phyloP scores from a whole-genome alignment of 1,139 yeast genomes.

The Candida buenavistaensis region DNA sequence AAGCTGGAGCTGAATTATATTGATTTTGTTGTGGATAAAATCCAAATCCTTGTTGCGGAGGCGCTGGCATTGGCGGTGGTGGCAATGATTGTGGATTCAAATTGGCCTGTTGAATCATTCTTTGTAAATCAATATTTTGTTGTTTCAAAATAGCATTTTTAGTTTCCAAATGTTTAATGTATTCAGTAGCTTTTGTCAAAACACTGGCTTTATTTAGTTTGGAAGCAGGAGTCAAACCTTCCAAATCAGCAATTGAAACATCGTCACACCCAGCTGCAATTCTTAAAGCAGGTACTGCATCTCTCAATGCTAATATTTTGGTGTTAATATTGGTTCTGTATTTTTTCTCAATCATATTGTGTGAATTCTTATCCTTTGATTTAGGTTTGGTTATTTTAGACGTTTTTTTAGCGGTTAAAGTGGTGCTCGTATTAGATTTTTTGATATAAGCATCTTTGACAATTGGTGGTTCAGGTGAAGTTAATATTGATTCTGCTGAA shows the following conservation, averaged over 20 bases:
- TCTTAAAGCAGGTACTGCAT: conserved; percentile 69
- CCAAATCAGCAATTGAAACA: conserved; percentile 54
- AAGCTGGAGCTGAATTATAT: conserved; percentile 18
- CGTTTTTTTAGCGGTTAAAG: conserved; percentile 4
- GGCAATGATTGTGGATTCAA: conserved; percentile 15
- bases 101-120: conserved; percentile 33
- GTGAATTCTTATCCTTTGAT: conserved; percentile 63
- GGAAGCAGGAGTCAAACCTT: conserved; percentile 84
- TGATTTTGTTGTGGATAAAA: conserved; percentile 21
- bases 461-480: conserved; percentile 31
- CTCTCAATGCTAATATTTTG: conserved; percentile 68
- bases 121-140: conserved; percentile 55
- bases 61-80: conserved; percentile 19
- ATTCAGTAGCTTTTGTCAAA: conserved; percentile 85
- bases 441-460: conserved; percentile 6
- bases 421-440: not conserved
- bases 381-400: conserved; percentile 32
- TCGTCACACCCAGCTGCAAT: conserved; percentile 45
- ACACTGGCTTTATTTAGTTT: conserved; percentile 89
- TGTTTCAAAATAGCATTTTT: conserved; percentile 58
- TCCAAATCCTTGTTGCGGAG: conserved; percentile 23
- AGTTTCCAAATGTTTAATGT: conserved; percentile 76
- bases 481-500: conserved; percentile 27
- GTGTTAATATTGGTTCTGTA: conserved; percentile 77
- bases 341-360: conserved; percentile 77